Evolutionary conservation across 495 filamentous ascomycete species (phyloP), one percentile per base, ranked within the genome.

Genomic region (Rhypophila decipiens): DNA sequence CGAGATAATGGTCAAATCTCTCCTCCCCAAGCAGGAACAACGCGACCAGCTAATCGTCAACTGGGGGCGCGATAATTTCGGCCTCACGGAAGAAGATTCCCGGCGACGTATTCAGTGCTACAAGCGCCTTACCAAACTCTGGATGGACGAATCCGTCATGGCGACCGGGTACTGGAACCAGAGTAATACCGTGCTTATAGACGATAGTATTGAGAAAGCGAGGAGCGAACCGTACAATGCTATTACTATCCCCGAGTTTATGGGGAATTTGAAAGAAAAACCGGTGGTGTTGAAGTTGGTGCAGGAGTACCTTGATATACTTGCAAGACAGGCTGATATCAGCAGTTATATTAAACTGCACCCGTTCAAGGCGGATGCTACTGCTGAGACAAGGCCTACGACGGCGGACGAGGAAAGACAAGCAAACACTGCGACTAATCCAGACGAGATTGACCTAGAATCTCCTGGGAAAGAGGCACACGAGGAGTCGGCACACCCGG

Each of bases 111-210:
- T 87, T 1, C 85, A 90, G 58, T 88, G 90, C 33, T 97, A 96
- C 74, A 98, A 98, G 65, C 74, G 82, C 10, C 72, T 98, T 5
- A 71, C 75, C 0, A 71, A 63, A 20, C 67, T 96, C 2, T 98
- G 93, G 93, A 55, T 44, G 0, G 71, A 80, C 47, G 47, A 69
- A 0, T n/a, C 38, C 0, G 70, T 95, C 9, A 67, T 69, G 45
- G 53, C 59, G 0, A 56, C 64, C 5, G 59, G 44, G 23, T 52
- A 53, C 22, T 98, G 88, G 87, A 69, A 75, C 50, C 91, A 95
- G 65, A 71, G 67, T n/a, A 91, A 96, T 61, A 97, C 93, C 0
- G 68, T 98, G 24, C 70, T 98, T 11, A 82, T 97, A 19, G 93
- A 98, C 52, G 94, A 97, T 63, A 84, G 79, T 40, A 59, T 58